A percentile compares a stretch with the other conserved stretches of the same genome.
phyloP scores from a whole-genome alignment of 495 filamentous ascomycete genomes.

The Penicillium cataractarum region DNA sequence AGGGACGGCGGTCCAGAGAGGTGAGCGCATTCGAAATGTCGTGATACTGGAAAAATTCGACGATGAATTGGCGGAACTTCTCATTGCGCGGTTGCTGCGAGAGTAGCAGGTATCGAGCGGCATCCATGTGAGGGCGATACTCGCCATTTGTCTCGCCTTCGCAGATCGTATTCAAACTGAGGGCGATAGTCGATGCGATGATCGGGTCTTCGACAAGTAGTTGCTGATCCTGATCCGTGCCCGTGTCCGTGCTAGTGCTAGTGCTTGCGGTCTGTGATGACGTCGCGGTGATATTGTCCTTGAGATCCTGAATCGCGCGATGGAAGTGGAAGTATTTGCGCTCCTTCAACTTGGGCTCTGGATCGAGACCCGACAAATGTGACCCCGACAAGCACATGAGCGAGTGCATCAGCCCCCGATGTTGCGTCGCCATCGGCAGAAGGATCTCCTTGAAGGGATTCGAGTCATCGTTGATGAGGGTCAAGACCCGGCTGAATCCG shows the following conservation, averaged over 20 bases:
- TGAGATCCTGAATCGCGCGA: slow-evolving; percentile 48
- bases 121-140: slow-evolving; percentile 80
- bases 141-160: slow-evolving; percentile 77
- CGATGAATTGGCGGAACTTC: slow-evolving; percentile 76
- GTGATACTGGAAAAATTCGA: slow-evolving; percentile 93
- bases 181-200: slow-evolving; percentile 81
- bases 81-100: slow-evolving; percentile 61
- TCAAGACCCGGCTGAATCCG: slow-evolving; percentile 78
- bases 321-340: slow-evolving; percentile 54
- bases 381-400: slow-evolving; percentile 84
- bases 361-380: slow-evolving; percentile 63
- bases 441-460: slow-evolving; percentile 91
- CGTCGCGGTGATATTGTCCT: slow-evolving; percentile 48
- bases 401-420: slow-evolving; percentile 90
- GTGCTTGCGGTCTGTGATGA: slow-evolving; percentile 22
- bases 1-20: slow-evolving; percentile 59
- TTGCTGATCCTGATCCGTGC: slow-evolving; percentile 26
- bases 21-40: slow-evolving; percentile 83
- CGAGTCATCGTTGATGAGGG: slow-evolving; percentile 79
- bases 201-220: slow-evolving; percentile 56
- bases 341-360: slow-evolving; percentile 47
- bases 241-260: slow-evolving; percentile 9
- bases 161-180: slow-evolving; percentile 78
- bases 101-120: slow-evolving; percentile 71
- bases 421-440: slow-evolving; percentile 80